Evolutionary conservation across 2,329 filamentous ascomycete species (phyloP).

Genomic region (Aspergillus versicolor): DNA sequence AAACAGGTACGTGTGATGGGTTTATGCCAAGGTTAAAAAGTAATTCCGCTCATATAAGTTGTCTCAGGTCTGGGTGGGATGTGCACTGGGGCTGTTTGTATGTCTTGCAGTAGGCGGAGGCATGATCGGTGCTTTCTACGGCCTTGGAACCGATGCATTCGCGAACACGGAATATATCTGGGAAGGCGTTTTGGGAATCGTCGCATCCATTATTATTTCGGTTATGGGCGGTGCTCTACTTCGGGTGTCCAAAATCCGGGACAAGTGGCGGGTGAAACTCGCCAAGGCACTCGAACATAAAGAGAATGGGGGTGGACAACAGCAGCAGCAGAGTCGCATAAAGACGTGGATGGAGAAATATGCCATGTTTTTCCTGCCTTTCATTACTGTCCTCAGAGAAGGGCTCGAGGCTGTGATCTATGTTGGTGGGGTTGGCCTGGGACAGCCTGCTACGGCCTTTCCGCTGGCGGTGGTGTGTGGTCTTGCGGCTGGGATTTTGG

Average conservation of each 20-base stretch:
- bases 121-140: slow-evolving; percentile 73
- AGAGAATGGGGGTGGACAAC: slow-evolving; percentile 36
- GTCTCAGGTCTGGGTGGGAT: slow-evolving; percentile 62
- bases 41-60: no score
- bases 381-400: slow-evolving; percentile 59
- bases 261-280: slow-evolving; percentile 85
- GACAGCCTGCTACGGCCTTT: slow-evolving; percentile 57
- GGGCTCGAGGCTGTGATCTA: slow-evolving; percentile 21
- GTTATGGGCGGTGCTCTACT: slow-evolving; percentile 77
- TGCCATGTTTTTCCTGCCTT: slow-evolving; percentile 80
- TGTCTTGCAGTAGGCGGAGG: slow-evolving; percentile 65
- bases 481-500: slow-evolving; percentile 58
- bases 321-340: slow-evolving; percentile 39
- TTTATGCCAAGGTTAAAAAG: neutral
- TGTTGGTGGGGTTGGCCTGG: slow-evolving; percentile 19
- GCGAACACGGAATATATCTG: slow-evolving; percentile 70
- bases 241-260: slow-evolving; percentile 77
- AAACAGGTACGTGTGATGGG: slow-evolving; percentile 52
- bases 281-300: slow-evolving; percentile 63
- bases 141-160: slow-evolving; percentile 67
- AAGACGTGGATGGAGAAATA: slow-evolving; percentile 73
- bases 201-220: slow-evolving; percentile 78
- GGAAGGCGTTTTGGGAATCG: slow-evolving; percentile 74
- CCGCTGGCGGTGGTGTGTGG: slow-evolving; percentile 70
- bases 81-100: slow-evolving; percentile 60